Conservation (phyloP, 129 eudicot species). For the Chrysanthemum seticuspe region DNA sequence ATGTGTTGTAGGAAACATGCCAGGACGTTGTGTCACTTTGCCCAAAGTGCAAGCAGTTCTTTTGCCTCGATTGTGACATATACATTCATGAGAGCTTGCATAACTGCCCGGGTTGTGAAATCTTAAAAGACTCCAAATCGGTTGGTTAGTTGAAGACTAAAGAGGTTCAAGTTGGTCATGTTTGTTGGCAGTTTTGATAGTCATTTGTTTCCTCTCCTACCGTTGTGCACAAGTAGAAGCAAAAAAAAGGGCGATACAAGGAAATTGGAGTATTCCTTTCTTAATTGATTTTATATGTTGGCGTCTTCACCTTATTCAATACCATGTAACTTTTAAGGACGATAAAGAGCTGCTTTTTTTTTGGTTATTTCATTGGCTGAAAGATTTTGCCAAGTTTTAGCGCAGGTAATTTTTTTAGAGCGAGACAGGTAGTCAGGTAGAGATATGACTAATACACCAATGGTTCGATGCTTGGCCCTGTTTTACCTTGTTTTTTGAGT, state of each 20-base stretch:
- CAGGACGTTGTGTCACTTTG: conserved; percentile 70
- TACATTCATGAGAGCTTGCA: conserved; percentile 98
- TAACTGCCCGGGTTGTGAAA: conserved; percentile 96
- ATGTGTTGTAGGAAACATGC: conserved; percentile 60
- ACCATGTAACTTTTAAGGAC: conserved; percentile 4
- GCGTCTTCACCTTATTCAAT: too few species aligned
- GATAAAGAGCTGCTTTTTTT: not conserved
- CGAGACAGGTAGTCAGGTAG: not conserved
- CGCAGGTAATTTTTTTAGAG: not conserved
- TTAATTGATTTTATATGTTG: conserved; percentile 14
- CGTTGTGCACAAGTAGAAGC: not conserved
- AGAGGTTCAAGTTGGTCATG: not conserved
- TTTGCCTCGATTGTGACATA: conserved; percentile 96
- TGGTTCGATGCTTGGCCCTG: not conserved
- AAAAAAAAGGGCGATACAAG: not conserved
- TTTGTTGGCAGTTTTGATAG: not conserved
- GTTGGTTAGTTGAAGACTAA: conserved; percentile 5
- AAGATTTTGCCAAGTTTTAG: not conserved
- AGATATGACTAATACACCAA: not conserved
- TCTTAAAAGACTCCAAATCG: conserved; percentile 49
- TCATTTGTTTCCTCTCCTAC: not conserved
- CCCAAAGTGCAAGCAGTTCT: conserved; percentile 78
- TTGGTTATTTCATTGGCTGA: not conserved
- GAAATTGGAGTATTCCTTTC: not conserved
- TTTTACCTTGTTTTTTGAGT: not conserved